A percentile compares a stretch with the other conserved stretches of the same genome.
These are phyloP conservation scores for Zalaria obscura DNA, from an alignment of 2,329 filamentous ascomycete species.

Conservation along the genomic window DNA sequence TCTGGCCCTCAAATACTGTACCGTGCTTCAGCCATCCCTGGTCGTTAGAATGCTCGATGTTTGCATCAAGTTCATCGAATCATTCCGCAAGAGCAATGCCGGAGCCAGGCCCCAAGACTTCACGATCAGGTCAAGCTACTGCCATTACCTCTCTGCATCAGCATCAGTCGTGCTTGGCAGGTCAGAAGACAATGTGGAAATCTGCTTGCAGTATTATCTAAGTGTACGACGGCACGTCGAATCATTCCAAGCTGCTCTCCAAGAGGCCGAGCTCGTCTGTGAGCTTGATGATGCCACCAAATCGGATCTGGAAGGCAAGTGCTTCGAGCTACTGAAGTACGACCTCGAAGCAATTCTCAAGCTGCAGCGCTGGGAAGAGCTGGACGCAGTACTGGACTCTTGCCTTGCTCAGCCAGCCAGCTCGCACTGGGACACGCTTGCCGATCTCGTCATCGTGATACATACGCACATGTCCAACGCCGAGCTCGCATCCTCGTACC, in stretches of 20 bases:
- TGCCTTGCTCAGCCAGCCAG: slow-evolving; percentile 8
- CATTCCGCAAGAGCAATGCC: slow-evolving; percentile 8
- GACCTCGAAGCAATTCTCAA: slow-evolving; percentile 64
- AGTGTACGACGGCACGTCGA: slow-evolving; percentile 45
- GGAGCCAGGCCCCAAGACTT: slow-evolving; percentile 6
- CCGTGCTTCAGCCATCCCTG: slow-evolving; percentile 39
- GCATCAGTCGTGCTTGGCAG: slow-evolving; percentile 34
- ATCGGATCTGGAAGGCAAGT: slow-evolving; percentile 40
- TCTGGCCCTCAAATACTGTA: slow-evolving; percentile 48
- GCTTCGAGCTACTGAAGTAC: slow-evolving; percentile 55
- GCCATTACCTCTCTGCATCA: slow-evolving; percentile 49
- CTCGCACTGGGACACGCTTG: slow-evolving; percentile 30
- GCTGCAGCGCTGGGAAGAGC: slow-evolving; percentile 52
- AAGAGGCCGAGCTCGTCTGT: slow-evolving; percentile 20
- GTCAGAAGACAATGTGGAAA: slow-evolving; percentile 23
- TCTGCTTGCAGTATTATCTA: slow-evolving; percentile 46
- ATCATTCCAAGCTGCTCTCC: slow-evolving; percentile 38
- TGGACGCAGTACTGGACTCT: slow-evolving; percentile 42
- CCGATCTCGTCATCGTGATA: slow-evolving; percentile 31
- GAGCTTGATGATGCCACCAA: slow-evolving; percentile 22
- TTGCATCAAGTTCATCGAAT: slow-evolving; percentile 22
- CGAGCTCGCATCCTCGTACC: slow-evolving; percentile 15
- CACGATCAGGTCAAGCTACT: slow-evolving; percentile 39
- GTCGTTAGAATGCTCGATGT: slow-evolving; percentile 40
- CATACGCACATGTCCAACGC: slow-evolving; percentile 20